Percentiles rank a stretch among this genome's conserved stretches.
Conservation (phyloP, 2,329 filamentous ascomycete species). For the Seiridium unicorne region DNA sequence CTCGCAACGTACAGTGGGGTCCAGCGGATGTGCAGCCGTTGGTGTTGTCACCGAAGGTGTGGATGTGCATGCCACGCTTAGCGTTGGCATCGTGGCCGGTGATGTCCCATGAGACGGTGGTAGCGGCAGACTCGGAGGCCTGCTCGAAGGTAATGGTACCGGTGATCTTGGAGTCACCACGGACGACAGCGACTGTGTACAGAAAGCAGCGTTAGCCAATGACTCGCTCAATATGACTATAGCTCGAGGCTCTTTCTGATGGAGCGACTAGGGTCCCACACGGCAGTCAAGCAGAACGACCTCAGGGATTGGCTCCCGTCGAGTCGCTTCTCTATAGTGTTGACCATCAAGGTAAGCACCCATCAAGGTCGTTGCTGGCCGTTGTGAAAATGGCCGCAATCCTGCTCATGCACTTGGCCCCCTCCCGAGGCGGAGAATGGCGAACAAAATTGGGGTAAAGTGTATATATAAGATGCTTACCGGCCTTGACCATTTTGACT, state of each 20-base stretch:
- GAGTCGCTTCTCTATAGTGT: constrained; percentile 11
- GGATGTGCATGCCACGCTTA: constrained; percentile 96
- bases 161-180: constrained; percentile 93
- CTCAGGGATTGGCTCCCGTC: not conserved
- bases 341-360: constrained; percentile 30
- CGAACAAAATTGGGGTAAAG: constrained; percentile 18
- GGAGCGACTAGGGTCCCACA: constrained; percentile 16
- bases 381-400: constrained; percentile 57
- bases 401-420: constrained; percentile 40
- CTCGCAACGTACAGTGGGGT: constrained; percentile 77
- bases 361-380: constrained; percentile 43
- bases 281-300: not conserved
- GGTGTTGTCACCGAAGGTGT: constrained; percentile 99
- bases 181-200: constrained; percentile 82
- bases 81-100: constrained; percentile 90
- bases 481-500: constrained; percentile 95
- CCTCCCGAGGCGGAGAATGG: constrained; percentile 15
- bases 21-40: constrained; percentile 99
- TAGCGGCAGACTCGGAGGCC: constrained; percentile 74
- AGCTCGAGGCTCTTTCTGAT: not conserved
- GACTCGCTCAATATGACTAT: constrained; percentile 11
- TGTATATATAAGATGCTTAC: constrained; percentile 22
- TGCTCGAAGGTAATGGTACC: constrained; percentile 97
- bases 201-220: constrained; percentile 17
- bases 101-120: constrained; percentile 90